phyloP scores from a whole-genome alignment of 768 basidiomycete species.

The Tricholomella constricta region DNA sequence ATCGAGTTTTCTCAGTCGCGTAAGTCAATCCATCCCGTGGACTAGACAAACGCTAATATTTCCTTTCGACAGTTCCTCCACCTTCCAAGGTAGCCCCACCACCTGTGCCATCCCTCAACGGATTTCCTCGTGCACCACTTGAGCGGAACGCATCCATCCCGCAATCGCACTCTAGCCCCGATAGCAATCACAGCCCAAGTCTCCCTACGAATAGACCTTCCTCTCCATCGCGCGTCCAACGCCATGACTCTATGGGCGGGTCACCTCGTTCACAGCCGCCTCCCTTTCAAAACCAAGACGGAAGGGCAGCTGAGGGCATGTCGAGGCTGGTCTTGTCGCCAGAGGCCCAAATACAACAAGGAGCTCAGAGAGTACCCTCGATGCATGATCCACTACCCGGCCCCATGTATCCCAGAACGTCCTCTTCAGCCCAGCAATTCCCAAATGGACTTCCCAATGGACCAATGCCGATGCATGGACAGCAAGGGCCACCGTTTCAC shows the following conservation, averaged over 20 bases:
- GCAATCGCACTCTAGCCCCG: conserved; percentile 1
- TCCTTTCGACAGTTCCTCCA: conserved; percentile 46
- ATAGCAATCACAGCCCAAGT: conserved; percentile 7
- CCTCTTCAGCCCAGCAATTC: conserved; percentile 34
- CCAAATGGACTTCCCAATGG: conserved; percentile 18
- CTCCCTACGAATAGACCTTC: conserved; percentile 7
- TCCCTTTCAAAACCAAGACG: conserved; percentile 15
- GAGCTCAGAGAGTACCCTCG: conserved; percentile 25
- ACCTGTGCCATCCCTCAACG: conserved; percentile 56
- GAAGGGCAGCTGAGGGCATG: conserved; percentile 18
- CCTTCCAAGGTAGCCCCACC: conserved; percentile 67
- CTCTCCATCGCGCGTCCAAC: conserved; percentile 10
- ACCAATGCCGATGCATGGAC: conserved; percentile 3
- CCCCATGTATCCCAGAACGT: conserved; percentile 20
- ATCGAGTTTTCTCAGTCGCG: conserved; percentile 77
- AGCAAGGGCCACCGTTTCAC: conserved; percentile 3
- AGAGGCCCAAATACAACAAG: conserved; percentile 32
- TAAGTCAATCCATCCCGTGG: conserved; percentile 40
- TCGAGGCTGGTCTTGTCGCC: conserved; percentile 24
- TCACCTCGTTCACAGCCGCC: conserved; percentile 14
- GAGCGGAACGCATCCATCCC: not conserved
- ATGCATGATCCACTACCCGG: conserved; percentile 21
- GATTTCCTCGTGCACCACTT: conserved; percentile 25
- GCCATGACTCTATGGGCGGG: conserved; percentile 1
- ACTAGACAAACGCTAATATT: not conserved